These are phyloP conservation scores for Solanum megistacrolobum DNA, from an alignment of 257 asterid species.

Conservation along the genomic window DNA sequence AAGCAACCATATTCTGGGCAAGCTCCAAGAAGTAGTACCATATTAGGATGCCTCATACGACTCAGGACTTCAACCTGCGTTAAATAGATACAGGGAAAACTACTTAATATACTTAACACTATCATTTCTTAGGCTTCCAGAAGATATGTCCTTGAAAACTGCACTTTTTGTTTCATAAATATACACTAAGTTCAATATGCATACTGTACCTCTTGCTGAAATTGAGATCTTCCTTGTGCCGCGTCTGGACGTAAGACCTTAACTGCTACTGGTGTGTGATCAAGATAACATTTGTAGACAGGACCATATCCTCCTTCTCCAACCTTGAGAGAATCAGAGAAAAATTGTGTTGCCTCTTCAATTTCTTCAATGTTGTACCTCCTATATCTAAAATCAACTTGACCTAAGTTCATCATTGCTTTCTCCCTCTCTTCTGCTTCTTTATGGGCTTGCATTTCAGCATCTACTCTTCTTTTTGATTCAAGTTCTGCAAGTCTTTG, in stretches of 20 bases:
- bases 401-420: neutral
- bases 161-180: neutral
- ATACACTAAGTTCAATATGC: neutral
- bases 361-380: constrained; percentile 67
- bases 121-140: neutral
- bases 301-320: constrained; percentile 99
- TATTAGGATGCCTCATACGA: constrained; percentile 83
- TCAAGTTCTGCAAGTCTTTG: constrained; percentile 35
- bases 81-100: neutral
- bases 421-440: constrained; percentile 20
- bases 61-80: constrained; percentile 71
- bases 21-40: constrained; percentile 89
- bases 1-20: constrained; percentile 91
- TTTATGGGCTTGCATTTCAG: constrained; percentile 27
- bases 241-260: constrained; percentile 88
- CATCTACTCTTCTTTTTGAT: constrained; percentile 26
- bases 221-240: constrained; percentile 78
- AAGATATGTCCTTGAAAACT: neutral
- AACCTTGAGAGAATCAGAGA: constrained; percentile 40
- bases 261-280: constrained; percentile 72
- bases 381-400: constrained; percentile 31
- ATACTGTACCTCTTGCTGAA: constrained; percentile 62
- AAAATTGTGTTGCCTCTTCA: constrained; percentile 67
- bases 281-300: constrained; percentile 71
- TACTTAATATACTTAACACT: neutral